Evolutionary conservation across 2,329 filamentous ascomycete species (phyloP).

Genomic region (Xenoacremonium recifei): DNA sequence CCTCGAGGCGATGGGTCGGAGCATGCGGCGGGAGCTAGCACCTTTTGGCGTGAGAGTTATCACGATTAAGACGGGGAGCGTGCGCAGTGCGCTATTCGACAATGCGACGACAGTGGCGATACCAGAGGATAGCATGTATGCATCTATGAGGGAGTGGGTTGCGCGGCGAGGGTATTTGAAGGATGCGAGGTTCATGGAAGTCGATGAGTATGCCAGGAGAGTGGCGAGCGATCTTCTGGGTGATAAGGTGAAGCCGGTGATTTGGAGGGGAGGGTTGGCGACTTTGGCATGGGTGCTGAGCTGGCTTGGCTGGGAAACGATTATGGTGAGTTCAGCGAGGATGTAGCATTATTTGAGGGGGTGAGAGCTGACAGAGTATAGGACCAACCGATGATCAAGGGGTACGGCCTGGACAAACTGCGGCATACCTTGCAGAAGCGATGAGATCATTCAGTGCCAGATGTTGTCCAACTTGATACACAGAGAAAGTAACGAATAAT

Average conservation of each 20-base stretch:
- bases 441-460: too few species aligned
- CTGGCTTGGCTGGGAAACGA: constrained; percentile 10
- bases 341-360: not conserved
- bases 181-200: not conserved
- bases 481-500: too few species aligned
- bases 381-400: constrained; percentile 6
- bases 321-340: constrained; percentile 6
- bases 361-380: constrained; percentile 1
- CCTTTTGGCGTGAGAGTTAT: constrained; percentile 5
- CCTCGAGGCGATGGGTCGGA: constrained; percentile 3
- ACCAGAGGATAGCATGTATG: constrained; percentile 8
- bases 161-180: constrained; percentile 2
- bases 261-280: constrained; percentile 11
- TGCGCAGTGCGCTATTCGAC: constrained; percentile 4
- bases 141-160: constrained; percentile 4
- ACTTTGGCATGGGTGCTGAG: constrained; percentile 10
- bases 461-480: too few species aligned
- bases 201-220: constrained; percentile 4
- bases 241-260: constrained; percentile 3
- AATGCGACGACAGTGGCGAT: constrained; percentile 4
- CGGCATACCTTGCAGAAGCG: not conserved
- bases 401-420: constrained; percentile 4
- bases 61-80: constrained; percentile 5
- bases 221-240: constrained; percentile 6
- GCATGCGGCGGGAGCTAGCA: constrained; percentile 6